Evolutionary conservation across 2,329 filamentous ascomycete species (phyloP).

Genomic region (Fusarium ramigenum): DNA sequence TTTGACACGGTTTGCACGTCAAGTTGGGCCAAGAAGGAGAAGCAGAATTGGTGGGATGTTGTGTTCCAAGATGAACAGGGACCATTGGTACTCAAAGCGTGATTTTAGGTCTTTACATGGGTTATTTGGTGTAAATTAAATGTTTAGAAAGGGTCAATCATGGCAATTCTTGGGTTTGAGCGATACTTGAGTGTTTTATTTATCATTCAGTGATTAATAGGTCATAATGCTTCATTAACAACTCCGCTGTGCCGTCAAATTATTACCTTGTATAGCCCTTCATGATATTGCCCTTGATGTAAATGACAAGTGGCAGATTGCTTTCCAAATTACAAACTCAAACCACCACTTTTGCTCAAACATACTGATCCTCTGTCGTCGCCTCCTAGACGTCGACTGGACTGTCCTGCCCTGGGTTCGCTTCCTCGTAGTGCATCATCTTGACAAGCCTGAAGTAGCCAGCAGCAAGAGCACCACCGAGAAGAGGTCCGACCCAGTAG

Average conservation of each 20-base stretch:
- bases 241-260: no score
- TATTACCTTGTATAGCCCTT: no score
- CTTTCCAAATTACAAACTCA: not conserved
- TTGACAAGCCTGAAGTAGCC: conserved; percentile 59
- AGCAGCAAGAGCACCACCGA: conserved; percentile 57
- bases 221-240: not conserved
- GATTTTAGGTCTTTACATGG: not conserved
- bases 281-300: not conserved
- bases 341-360: not conserved
- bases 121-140: not conserved
- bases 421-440: conserved; percentile 57
- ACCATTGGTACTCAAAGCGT: conserved; percentile 1
- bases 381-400: conserved; percentile 17
- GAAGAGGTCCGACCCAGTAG: conserved; percentile 60
- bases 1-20: conserved; percentile 11
- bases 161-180: not conserved
- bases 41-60: conserved; percentile 21
- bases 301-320: not conserved
- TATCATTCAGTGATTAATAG: not conserved
- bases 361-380: not conserved
- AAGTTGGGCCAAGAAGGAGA: conserved; percentile 19
- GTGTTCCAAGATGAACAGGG: conserved; percentile 19
- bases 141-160: not conserved
- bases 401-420: conserved; percentile 53
- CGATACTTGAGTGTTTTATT: not conserved